Conservation (phyloP, 768 basidiomycete species). For the Dendrothele bispora region DNA sequence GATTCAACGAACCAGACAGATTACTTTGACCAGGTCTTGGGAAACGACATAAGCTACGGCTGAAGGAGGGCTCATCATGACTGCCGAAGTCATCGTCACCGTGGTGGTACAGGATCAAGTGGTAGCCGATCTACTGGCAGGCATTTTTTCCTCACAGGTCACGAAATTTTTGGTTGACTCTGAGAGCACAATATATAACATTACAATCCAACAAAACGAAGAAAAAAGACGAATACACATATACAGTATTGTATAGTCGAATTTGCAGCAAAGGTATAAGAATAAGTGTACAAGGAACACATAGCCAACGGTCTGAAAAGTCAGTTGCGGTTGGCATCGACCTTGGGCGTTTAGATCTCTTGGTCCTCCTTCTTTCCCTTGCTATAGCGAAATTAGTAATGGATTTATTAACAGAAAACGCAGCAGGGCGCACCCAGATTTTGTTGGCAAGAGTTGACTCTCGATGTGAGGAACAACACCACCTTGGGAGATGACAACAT, state of each 20-base stretch:
- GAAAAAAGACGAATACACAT: constrained; percentile 2
- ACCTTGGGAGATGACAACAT: constrained; percentile 71
- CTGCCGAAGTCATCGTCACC: too few species aligned
- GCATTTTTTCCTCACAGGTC: too few species aligned
- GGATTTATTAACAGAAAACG: neutral
- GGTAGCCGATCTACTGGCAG: too few species aligned
- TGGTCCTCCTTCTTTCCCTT: constrained; percentile 9
- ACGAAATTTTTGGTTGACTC: too few species aligned
- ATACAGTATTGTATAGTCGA: constrained; percentile 1
- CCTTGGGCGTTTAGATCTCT: neutral
- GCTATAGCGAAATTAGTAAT: neutral
- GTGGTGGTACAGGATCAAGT: too few species aligned
- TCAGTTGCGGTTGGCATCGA: too few species aligned
- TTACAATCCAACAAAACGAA: too few species aligned
- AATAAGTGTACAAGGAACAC: neutral
- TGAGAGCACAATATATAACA: too few species aligned
- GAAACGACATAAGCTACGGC: constrained; percentile 59
- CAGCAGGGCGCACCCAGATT: constrained; percentile 15
- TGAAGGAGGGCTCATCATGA: too few species aligned
- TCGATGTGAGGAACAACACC: constrained; percentile 61
- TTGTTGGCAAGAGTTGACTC: constrained; percentile 30
- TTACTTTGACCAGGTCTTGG: constrained; percentile 54
- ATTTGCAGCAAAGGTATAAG: neutral
- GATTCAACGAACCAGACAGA: neutral
- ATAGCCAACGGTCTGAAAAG: too few species aligned